phyloP scores from a whole-genome alignment of 768 basidiomycete species.

The Lenzites betulinus region DNA sequence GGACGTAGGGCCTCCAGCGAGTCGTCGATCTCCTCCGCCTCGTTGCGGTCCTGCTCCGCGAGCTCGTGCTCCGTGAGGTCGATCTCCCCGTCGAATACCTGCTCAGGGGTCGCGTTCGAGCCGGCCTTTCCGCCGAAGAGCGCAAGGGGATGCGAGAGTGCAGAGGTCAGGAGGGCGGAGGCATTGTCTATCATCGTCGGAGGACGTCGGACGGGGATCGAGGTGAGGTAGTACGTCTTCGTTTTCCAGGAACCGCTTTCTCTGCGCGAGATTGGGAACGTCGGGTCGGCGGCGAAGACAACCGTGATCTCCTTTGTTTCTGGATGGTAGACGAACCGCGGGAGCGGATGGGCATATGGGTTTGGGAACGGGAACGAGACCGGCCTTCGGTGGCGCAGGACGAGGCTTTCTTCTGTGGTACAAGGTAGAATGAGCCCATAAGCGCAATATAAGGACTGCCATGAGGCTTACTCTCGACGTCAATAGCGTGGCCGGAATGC shows the following conservation, averaged over 20 bases:
- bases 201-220: constrained; percentile 69
- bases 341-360: constrained; percentile 72
- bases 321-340: constrained; percentile 61
- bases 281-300: constrained; percentile 62
- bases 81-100: constrained; percentile 62
- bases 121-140: constrained; percentile 43
- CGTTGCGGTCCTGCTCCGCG: constrained; percentile 74
- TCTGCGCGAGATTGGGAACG: constrained; percentile 47
- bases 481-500: constrained; percentile 79
- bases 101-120: constrained; percentile 52
- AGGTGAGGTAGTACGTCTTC: constrained; percentile 62
- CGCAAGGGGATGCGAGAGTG: constrained; percentile 59
- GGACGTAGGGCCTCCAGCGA: constrained; percentile 56
- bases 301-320: constrained; percentile 61
- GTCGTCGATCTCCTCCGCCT: constrained; percentile 80
- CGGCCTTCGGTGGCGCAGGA: constrained; percentile 76
- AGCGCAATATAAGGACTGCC: too few species aligned
- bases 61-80: constrained; percentile 80
- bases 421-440: too few species aligned
- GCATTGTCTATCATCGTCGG: constrained; percentile 73
- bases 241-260: constrained; percentile 47
- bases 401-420: constrained; percentile 58
- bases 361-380: constrained; percentile 80
- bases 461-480: constrained; percentile 61
- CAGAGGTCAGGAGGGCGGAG: constrained; percentile 61